Evolutionary conservation across 75 land plant genomes (phyloP), one percentile per base, ranked within the genome.

Genomic region (Larix kaempferi): DNA sequence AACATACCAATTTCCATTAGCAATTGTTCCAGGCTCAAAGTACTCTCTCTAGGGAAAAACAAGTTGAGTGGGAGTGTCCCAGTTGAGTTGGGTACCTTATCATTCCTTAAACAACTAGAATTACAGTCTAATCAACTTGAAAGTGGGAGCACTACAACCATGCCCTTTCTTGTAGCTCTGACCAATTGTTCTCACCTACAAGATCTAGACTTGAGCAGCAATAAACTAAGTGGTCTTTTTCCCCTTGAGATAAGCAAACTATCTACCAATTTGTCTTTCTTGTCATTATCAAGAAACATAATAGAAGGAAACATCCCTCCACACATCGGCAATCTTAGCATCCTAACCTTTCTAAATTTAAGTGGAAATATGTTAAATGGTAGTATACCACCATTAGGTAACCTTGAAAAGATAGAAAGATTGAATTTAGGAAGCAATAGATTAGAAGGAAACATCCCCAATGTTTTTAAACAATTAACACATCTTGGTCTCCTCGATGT

Each of bases 371-470:
- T 74, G 59, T 82, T 89, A 55, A 66, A 22, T 29, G 88, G 88
- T 23, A 71, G 59, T 0, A 63, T 86, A 19, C 91, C 89, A 5
- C 6, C 39, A 62, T 73, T 89, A 17, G 72, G 71, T 26, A 87
- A 82, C 33, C 79, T 89, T 74, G 78, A 78, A 10, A 66, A 62
- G 3, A 23, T 80, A 49, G 59, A 27, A 7, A 1, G 17, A 6
- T 39, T 86, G 5, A 11, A 27, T 27, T 14, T 92, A 7, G 74
- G 76, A 3, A 49, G 59, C 52, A 90, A 92, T 65, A 61, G 52
- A 5, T 78, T 92, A 21, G 33, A 41, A 41, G 95, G 95, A 23
- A 23, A 29, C 33, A 77, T 92, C n/a, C 95, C 91, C 21, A 65
- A 73, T 73, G 82, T 78, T 56, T 77, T 90, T 58, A 90, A 87